Evolutionary conservation across 1,284 basidiomycete species (phyloP), one percentile per base, ranked within the genome.

Genomic region (Thelephora terrestris): DNA sequence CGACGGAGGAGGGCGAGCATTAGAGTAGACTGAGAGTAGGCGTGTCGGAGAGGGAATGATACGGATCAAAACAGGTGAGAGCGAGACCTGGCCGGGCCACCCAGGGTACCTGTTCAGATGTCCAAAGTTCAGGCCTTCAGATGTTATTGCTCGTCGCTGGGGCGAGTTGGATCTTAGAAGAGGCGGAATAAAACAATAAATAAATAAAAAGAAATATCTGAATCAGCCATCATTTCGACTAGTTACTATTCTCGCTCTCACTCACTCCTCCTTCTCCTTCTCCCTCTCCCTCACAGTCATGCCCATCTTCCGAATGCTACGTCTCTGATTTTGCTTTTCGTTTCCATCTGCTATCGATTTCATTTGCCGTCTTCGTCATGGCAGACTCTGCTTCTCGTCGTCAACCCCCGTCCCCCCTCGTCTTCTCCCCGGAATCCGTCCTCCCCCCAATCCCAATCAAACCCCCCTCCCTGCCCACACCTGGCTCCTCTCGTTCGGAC

Each of bases 331-430:
- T 53, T 40, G 46, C 43, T 44, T 49, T 53, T 44, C 49, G 49
- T 52, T 48, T 47, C 50, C 54, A 45, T 47, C 53, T 40, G 48
- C 47, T 43, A 46, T 49, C 54, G 46, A 54, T 53, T 46, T 10
- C 29, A 10, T 32, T 12, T 58, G 56, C 53, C 53, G 29, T 55
- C 52, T 54, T 32, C 29, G 48, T 62, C 67, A 84, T 84, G 81
- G 77, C 81, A 57, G 81, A 84, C 61, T 66, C 76, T 49, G 66
- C 63, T 60, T 61, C 69, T 55, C 69, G 71, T 53, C 81, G 83
- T 61, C 75, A 82, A 59, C 77, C 78, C 37, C 84, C 85, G 17
- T 82, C 79, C 56, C 85, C 85, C 53, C 82, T 87, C 61, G 76
- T 88, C 43, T 83, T 87, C 62, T 72, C 79, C 43, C 79, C 81